Evolutionary conservation across 805 yeast genomes (phyloP).

Genomic region (Torulaspora gathmanii): DNA sequence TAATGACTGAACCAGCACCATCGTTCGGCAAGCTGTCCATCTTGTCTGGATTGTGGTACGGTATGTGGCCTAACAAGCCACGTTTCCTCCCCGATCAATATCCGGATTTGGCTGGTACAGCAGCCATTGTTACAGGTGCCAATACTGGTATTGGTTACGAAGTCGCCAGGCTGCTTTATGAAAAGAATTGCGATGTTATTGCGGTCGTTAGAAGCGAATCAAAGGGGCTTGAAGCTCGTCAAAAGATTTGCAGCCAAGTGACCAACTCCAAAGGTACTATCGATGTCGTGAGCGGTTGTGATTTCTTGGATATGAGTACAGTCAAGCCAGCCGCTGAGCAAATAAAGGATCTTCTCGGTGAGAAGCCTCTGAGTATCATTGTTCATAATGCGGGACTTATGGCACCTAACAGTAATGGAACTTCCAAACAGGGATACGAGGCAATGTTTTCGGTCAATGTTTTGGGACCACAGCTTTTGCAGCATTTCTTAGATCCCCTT

Average conservation of each 20-base stretch:
- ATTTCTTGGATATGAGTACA: slow-evolving; percentile 39
- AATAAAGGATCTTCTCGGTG: slow-evolving; percentile 16
- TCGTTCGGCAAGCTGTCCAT: slow-evolving; percentile 11
- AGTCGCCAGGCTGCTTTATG: slow-evolving; percentile 27
- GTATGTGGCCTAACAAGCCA: slow-evolving; percentile 30
- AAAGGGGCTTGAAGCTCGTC: slow-evolving; percentile 35
- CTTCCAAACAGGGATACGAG: slow-evolving; percentile 37
- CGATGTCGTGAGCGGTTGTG: slow-evolving; percentile 30
- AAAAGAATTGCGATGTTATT: slow-evolving; percentile 35
- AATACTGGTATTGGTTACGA: slow-evolving; percentile 39
- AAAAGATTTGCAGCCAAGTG: slow-evolving; percentile 22
- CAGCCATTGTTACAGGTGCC: slow-evolving; percentile 41
- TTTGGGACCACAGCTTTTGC: slow-evolving; percentile 39
- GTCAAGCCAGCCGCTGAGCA: slow-evolving; percentile 32
- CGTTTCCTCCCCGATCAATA: slow-evolving; percentile 31
- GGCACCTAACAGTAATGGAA: slow-evolving; percentile 27
- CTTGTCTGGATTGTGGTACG: slow-evolving; percentile 20
- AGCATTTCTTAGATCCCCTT: slow-evolving; percentile 37
- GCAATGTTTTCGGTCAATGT: slow-evolving; percentile 38
- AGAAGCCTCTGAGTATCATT: slow-evolving; percentile 29
- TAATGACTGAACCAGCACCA: slow-evolving; percentile 29
- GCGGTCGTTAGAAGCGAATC: slow-evolving; percentile 35
- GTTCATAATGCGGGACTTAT: slow-evolving; percentile 40
- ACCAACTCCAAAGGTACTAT: slow-evolving; percentile 28
- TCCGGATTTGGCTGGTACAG: slow-evolving; percentile 38